Evolutionary conservation across 495 filamentous ascomycete species (phyloP).

Genomic region (Penicillium macrosclerotiorum): DNA sequence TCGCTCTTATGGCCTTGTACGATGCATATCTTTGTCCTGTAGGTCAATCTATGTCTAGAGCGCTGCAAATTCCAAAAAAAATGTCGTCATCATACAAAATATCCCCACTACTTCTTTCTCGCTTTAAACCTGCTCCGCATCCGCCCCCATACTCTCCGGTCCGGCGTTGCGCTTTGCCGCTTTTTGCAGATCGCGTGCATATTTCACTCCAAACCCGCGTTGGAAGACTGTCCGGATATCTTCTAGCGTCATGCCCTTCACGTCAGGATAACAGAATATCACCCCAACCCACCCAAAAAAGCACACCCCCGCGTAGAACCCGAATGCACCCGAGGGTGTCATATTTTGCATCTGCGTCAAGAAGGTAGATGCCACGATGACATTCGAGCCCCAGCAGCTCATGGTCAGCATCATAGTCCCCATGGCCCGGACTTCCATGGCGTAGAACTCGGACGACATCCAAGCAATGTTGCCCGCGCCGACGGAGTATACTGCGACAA

Average conservation of each 20-base stretch:
- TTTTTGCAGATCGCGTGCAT: constrained; percentile 32
- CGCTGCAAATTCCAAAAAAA: too few species aligned
- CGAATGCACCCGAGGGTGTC: constrained; percentile 45
- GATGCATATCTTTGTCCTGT: too few species aligned
- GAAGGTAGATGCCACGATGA: constrained; percentile 49
- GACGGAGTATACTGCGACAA: constrained; percentile 41
- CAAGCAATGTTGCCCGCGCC: constrained; percentile 46
- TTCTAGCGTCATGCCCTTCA: constrained; percentile 42
- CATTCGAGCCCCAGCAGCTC: constrained; percentile 46
- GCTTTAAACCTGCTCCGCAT: neutral
- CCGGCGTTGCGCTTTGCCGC: neutral
- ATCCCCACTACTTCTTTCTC: neutral
- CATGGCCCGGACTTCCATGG: constrained; percentile 27
- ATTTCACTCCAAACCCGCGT: constrained; percentile 39
- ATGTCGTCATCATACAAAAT: neutral
- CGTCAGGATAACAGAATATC: constrained; percentile 44
- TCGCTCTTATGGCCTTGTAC: too few species aligned
- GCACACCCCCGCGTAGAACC: constrained; percentile 47
- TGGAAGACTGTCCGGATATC: constrained; percentile 43
- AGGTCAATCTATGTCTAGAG: too few species aligned
- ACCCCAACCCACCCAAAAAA: constrained; percentile 42
- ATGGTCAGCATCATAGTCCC: constrained; percentile 47
- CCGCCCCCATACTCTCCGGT: neutral
- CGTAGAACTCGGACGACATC: constrained; percentile 45
- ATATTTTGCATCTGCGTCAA: constrained; percentile 43